Conservation (phyloP, 192 early-diverging fungal genomes). For the Backusella luteola region DNA sequence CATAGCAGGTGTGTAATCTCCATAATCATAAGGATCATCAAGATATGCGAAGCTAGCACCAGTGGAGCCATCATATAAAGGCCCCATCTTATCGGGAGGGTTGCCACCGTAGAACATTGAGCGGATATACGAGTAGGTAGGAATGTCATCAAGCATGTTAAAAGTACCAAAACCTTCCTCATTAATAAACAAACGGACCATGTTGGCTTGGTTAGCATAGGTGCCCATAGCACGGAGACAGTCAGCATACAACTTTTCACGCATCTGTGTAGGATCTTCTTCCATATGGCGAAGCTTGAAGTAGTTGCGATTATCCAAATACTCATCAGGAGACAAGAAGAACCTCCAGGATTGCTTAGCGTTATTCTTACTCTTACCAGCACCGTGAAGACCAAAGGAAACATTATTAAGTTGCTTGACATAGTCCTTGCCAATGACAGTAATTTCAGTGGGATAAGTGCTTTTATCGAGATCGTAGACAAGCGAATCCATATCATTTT, state of each 20-base stretch:
- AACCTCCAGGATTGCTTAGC: conserved; percentile 52
- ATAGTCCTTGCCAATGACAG: conserved; percentile 38
- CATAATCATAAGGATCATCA: conserved; percentile 8
- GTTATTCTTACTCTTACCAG: conserved; percentile 45
- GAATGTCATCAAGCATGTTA: conserved; percentile 46
- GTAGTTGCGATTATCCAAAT: conserved; percentile 31
- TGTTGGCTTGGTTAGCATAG: conserved; percentile 46
- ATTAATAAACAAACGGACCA: conserved; percentile 47
- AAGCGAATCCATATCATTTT: conserved; percentile 25
- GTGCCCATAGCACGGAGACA: conserved; percentile 40
- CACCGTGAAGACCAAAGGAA: conserved; percentile 39
- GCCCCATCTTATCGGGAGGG: conserved; percentile 35
- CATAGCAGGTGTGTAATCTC: conserved; percentile 25
- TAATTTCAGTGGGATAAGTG: conserved; percentile 29
- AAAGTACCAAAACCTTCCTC: conserved; percentile 44
- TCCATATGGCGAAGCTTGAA: conserved; percentile 52
- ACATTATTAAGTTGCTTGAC: conserved; percentile 32
- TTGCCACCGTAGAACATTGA: conserved; percentile 40
- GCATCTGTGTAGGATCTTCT: conserved; percentile 52
- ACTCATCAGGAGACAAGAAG: conserved; percentile 21
- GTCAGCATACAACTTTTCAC: conserved; percentile 52
- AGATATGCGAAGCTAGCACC: conserved; percentile 42
- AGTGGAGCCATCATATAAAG: conserved; percentile 45
- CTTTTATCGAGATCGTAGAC: conserved; percentile 13
- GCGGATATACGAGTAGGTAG: conserved; percentile 38